Base-by-base conservation (phyloP, 495 filamentous ascomycete genomes). In the Trichoderma orchidacearum region DNA sequence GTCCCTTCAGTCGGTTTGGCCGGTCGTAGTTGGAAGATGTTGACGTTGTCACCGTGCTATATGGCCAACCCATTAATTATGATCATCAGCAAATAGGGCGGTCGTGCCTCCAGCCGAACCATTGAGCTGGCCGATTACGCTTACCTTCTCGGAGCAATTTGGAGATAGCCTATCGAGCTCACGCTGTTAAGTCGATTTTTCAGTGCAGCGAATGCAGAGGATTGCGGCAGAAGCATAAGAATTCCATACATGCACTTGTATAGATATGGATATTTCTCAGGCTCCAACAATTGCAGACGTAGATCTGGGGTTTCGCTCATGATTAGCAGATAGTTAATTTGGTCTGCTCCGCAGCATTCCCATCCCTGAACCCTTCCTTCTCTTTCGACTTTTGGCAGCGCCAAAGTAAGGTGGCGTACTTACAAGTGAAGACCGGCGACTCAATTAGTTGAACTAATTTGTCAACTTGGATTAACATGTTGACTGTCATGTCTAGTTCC, bases 191-290 rank as follows among this genome's bases (percentile, higher is more conserved):
- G 75, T 36, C 94, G 88, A 66, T 99, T 99, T 64, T 96, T 99
- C 27, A 99, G 76, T 2, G 91, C 90, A 7, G 91, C 92, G 69
- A 99, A 99, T 11, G 94, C 94, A 29, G 90, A 92, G 23, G 90
- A 95, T 69, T 99, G 94, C 2, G 94, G 94, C 13, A 99, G 81
- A 45, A 99, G 85, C 94, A 99, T 99, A 55, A 99, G 75, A 11
- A 99, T 78, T 30, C 94, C 94, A 64, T 96, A 99, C 12, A 99
- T 83, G 69, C 92, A 97, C 74, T 99, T 99, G 73, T 99, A 97
- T 1, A 99, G 77, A 65, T 95, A 87, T 11, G 94, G 94, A 58
- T 93, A 93, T 70, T 86, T 88, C 67, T 97, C 94, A 8, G 94
- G 94, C 66, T 99, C 94, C n/a, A 99, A 85, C 17, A 99, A 84